These are phyloP conservation scores for Fusarium nygamai DNA, from an alignment of 2,329 filamentous ascomycete species.

Conservation along the genomic window DNA sequence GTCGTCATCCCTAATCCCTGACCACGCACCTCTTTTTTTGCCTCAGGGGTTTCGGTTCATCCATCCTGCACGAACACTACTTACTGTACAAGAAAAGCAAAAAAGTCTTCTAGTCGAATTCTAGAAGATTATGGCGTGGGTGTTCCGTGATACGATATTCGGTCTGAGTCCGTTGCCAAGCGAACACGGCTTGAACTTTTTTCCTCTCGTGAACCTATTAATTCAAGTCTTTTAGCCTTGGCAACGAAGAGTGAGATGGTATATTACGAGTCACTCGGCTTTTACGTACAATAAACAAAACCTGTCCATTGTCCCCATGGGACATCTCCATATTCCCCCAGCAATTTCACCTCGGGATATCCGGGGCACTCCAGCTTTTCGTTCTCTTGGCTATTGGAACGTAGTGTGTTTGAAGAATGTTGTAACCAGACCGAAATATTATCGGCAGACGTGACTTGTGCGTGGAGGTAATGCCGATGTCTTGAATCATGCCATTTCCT, in stretches of 20 bases:
- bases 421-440: neutral
- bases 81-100: neutral
- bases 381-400: constrained; percentile 11
- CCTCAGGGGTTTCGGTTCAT: constrained; percentile 3
- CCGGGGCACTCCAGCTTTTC: constrained; percentile 37
- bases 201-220: neutral
- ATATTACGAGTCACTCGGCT: constrained; percentile 12
- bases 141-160: constrained; percentile 9
- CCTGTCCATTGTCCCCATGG: constrained; percentile 32
- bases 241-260: neutral
- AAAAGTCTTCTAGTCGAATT: constrained; percentile 35
- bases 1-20: constrained; percentile 28
- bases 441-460: constrained; percentile 19
- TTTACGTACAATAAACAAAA: constrained; percentile 41
- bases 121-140: constrained; percentile 32
- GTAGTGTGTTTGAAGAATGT: neutral
- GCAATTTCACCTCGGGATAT: constrained; percentile 13
- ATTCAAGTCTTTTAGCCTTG: neutral
- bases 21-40: neutral
- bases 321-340: constrained; percentile 33
- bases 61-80: neutral
- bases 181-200: neutral
- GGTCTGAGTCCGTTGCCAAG: constrained; percentile 23
- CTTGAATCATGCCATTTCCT: constrained; percentile 7
- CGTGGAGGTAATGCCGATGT: constrained; percentile 18